phyloP scores from a whole-genome alignment of 306 rosid genomes.

The Astragalus glycyphyllos region DNA sequence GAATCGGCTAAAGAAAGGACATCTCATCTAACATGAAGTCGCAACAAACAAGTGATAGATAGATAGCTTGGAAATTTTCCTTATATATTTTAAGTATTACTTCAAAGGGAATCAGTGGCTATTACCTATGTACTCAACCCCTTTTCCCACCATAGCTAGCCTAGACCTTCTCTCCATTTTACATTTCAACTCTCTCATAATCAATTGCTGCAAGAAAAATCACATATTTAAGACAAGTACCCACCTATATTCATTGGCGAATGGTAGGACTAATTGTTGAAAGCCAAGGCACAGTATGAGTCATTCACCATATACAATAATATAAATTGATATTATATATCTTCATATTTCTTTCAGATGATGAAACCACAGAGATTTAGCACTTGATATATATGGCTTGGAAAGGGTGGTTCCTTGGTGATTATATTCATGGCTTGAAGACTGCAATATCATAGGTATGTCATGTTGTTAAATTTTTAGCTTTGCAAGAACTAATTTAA shows the following conservation, averaged over 20 bases:
- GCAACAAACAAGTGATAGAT: constrained; percentile 48
- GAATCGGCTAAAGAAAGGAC: constrained; percentile 45
- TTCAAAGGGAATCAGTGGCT: constrained; percentile 57
- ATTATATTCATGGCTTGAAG: constrained; percentile 31
- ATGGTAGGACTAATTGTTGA: constrained; percentile 2
- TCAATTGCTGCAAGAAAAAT: constrained; percentile 30
- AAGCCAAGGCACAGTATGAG: constrained; percentile 38
- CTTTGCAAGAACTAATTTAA: not conserved
- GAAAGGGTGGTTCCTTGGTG: not conserved
- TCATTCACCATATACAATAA: not conserved
- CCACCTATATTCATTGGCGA: constrained; percentile 1
- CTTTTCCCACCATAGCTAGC: constrained; percentile 25
- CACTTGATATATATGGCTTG: not conserved
- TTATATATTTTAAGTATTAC: constrained; percentile 51
- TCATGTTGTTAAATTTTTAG: not conserved
- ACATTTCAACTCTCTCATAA: constrained; percentile 34
- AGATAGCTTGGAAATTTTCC: constrained; percentile 34
- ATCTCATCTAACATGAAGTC: constrained; percentile 54
- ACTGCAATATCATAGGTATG: constrained; percentile 48
- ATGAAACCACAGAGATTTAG: constrained; percentile 39
- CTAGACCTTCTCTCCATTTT: constrained; percentile 36
- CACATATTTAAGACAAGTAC: constrained; percentile 28
- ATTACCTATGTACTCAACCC: constrained; percentile 34
- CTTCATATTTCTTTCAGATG: constrained; percentile 29
- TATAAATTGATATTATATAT: not conserved